A percentile compares a stretch with the other conserved stretches of the same genome.
phyloP scores from a whole-genome alignment of 768 basidiomycete species.

The Macrolepiota albuminosa region DNA sequence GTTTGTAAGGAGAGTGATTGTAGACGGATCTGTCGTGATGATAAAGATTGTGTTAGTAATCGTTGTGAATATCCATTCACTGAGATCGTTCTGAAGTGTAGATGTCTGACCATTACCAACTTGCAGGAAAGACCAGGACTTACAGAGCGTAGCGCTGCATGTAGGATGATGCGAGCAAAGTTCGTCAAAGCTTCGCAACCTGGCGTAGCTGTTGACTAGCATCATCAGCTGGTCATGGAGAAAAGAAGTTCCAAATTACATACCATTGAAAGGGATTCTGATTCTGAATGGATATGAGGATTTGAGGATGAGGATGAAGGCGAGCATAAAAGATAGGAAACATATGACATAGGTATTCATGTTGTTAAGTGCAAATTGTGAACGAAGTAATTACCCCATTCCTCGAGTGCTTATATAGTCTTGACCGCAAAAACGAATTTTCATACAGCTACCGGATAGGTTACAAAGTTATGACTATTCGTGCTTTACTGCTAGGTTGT shows the following conservation, averaged over 20 bases:
- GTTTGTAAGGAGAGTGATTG: not conserved
- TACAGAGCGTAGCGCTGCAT: not conserved
- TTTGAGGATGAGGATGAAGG: not conserved
- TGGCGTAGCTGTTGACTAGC: not conserved
- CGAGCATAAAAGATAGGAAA: not conserved
- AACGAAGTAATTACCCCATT: not conserved
- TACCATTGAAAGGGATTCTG: not conserved
- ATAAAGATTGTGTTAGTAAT: not conserved
- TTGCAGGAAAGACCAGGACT: not conserved
- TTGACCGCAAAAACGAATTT: not conserved
- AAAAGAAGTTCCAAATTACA: not conserved
- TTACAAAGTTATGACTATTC: not conserved
- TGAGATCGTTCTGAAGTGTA: not conserved
- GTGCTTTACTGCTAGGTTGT: not conserved
- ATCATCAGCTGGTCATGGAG: not conserved
- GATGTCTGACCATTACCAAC: not conserved
- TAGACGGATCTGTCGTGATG: not conserved
- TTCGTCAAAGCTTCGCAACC: not conserved
- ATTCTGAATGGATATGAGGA: not conserved
- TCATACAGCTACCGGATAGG: not conserved
- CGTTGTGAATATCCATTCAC: not conserved
- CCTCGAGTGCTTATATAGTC: not conserved
- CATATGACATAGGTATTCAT: not conserved
- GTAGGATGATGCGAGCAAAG: not conserved
- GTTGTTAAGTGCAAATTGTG: not conserved